A percentile compares a stretch with the other conserved stretches of the same genome.
phyloP scores from a whole-genome alignment of 768 basidiomycete genomes.

The Russula sp. region DNA sequence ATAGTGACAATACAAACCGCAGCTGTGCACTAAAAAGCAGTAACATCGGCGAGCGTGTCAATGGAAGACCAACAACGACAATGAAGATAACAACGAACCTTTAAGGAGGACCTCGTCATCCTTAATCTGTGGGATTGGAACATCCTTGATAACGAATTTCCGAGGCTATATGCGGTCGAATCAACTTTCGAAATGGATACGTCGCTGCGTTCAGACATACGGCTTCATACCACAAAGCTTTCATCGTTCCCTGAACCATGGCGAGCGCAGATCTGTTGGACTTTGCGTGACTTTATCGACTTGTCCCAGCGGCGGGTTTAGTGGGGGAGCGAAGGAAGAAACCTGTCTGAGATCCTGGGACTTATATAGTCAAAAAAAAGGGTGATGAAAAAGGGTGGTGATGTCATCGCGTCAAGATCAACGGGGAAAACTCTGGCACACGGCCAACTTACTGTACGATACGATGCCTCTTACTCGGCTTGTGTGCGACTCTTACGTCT shows the following conservation, averaged over 20 bases:
- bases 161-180: conserved; percentile 46
- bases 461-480: no score
- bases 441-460: no score
- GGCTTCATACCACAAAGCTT: conserved; percentile 68
- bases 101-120: conserved; percentile 76
- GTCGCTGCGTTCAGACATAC: conserved; percentile 38
- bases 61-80: background rate
- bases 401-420: conserved; percentile 6
- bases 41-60: background rate
- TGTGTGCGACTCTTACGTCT: no score
- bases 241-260: conserved; percentile 66
- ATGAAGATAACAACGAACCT: conserved; percentile 41
- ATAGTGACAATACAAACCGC: conserved; percentile 29
- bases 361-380: conserved; percentile 15
- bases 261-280: conserved; percentile 2
- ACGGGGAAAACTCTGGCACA: no score
- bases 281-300: background rate
- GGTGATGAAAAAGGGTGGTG: conserved; percentile 15
- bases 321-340: background rate
- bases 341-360: background rate
- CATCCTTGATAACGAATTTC: conserved; percentile 63
- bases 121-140: conserved; percentile 61
- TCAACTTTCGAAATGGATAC: conserved; percentile 24
- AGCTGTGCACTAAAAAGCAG: conserved; percentile 31
- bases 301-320: background rate